phyloP scores from a whole-genome alignment of 768 basidiomycete species.

The Leucocoprinus birnbaumii region DNA sequence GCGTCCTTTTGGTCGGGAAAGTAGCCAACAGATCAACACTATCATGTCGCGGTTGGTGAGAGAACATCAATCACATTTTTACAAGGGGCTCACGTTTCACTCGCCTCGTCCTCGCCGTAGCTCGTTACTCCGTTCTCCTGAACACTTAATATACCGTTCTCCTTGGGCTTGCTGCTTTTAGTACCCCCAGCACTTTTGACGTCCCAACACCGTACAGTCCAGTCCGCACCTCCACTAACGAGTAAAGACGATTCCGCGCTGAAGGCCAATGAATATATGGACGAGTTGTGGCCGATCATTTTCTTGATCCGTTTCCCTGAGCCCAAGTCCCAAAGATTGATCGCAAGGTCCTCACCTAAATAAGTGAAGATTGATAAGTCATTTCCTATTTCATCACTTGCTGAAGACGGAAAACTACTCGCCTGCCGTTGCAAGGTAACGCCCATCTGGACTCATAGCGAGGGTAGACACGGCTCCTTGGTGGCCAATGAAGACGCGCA shows the following conservation, averaged over 20 bases:
- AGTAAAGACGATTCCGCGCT: slow-evolving; percentile 89
- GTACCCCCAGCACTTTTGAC: slow-evolving; percentile 75
- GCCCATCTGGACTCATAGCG: slow-evolving; percentile 91
- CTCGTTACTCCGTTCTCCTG: slow-evolving; percentile 23
- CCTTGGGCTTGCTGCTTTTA: slow-evolving; percentile 46
- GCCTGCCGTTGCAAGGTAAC: slow-evolving; percentile 91
- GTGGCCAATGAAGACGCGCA: slow-evolving; percentile 95
- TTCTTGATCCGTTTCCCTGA: slow-evolving; percentile 95
- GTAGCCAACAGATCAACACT: slow-evolving; percentile 87
- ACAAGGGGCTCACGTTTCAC: slow-evolving; percentile 67
- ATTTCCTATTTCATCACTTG: not conserved
- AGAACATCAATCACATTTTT: not conserved
- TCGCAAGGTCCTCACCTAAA: slow-evolving; percentile 84
- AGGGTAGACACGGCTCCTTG: slow-evolving; percentile 84
- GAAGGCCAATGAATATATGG: slow-evolving; percentile 89
- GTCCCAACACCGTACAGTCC: slow-evolving; percentile 99
- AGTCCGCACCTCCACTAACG: slow-evolving; percentile 90
- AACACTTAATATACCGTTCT: slow-evolving; percentile 39
- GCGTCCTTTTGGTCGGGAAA: slow-evolving; percentile 95
- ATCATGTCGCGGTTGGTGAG: slow-evolving; percentile 14
- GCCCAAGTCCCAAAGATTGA: slow-evolving; percentile 95
- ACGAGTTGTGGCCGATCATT: slow-evolving; percentile 90
- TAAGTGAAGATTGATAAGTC: not conserved
- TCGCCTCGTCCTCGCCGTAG: slow-evolving; percentile 51
- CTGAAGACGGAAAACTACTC: not conserved